Base-by-base conservation (phyloP, 768 basidiomycete species). In the Tylopilus vinaceipallidus region DNA sequence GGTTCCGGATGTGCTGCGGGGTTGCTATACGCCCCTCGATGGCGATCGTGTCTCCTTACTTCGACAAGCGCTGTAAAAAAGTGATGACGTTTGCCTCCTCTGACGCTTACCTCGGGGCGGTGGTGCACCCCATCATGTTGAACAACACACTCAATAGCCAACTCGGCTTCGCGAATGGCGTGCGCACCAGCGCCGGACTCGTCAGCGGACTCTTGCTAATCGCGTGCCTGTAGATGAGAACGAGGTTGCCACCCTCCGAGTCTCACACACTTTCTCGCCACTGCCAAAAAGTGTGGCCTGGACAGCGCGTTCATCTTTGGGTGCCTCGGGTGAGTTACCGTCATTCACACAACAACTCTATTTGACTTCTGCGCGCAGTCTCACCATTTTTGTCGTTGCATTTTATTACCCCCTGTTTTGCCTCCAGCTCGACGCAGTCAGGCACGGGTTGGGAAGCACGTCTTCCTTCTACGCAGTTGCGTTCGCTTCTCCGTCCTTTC, bases 91-190 rank as follows among this genome's bases (percentile, higher is more conserved):
- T 84, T 36, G 78, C 73, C 30, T 78, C 79, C 13, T 77, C 79
- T 16, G 77, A 76, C 20, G 75, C 81, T n/a, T 80, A 77, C 16
- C 60, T 82, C 13, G 84, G 85, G 3, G 82, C 80, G 11, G 72
- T 79, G 20, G 57, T 86, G 9, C 81, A 83, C 49, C 80, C 82
- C 3, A 82, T 84, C 56, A 75, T 84, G 71, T 68, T 88, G 19
- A 86, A 87, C 59, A 70, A 75, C 33, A 67, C 58, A 3, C 53
- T 45, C 50, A 75, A 73, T 47, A 73, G 75, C 4, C 56, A 54
- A 3, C 67, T 76, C 14, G 81, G 84, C 3, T 75, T 81, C 36
- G 68, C 64, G 13, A 71, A 67, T 27, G 71, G 73, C 16, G 73
- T 73, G 19, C 69, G 76, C 3, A 70, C 66, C 13, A 75, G 69